phyloP scores from a whole-genome alignment of 2,329 filamentous ascomycete genomes.

The Trematosphaeria pertusa region DNA sequence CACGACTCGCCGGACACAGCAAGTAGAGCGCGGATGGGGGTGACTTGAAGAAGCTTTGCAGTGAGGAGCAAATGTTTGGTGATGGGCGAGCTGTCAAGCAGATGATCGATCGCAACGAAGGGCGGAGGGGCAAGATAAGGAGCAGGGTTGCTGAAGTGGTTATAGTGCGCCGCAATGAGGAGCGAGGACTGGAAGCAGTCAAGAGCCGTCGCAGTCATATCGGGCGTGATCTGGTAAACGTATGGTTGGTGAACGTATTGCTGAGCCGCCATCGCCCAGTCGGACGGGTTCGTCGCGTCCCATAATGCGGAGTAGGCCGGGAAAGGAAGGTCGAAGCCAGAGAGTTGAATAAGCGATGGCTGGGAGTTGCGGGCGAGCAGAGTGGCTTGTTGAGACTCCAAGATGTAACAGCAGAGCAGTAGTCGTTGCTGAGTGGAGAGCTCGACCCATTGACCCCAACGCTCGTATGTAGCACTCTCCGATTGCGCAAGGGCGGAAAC shows the following conservation, averaged over 20 bases:
- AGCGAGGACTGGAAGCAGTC: conserved; percentile 48
- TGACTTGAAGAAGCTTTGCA: conserved; percentile 46
- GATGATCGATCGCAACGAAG: conserved; percentile 26
- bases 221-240: conserved; percentile 32
- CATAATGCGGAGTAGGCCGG: conserved; percentile 45
- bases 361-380: conserved; percentile 35
- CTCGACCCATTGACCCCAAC: conserved; percentile 45
- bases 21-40: conserved; percentile 51
- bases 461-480: conserved; percentile 28
- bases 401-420: conserved; percentile 50
- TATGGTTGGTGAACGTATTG: conserved; percentile 26
- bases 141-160: conserved; percentile 25
- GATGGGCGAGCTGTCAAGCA: conserved; percentile 29
- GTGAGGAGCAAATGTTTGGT: conserved; percentile 43
- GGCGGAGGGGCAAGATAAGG: conserved; percentile 21
- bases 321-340: conserved; percentile 46
- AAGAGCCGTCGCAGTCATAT: conserved; percentile 16
- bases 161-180: conserved; percentile 44
- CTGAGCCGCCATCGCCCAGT: conserved; percentile 33
- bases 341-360: conserved; percentile 23
- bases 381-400: conserved; percentile 50
- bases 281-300: conserved; percentile 36
- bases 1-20: conserved; percentile 55
- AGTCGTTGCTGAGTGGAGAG: conserved; percentile 44
- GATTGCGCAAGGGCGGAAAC: conserved; percentile 21